Evolutionary conservation across 139 green algal species (phyloP), one percentile per base, ranked within the genome.

Genomic region (Pseudopediastrum boryanum): DNA sequence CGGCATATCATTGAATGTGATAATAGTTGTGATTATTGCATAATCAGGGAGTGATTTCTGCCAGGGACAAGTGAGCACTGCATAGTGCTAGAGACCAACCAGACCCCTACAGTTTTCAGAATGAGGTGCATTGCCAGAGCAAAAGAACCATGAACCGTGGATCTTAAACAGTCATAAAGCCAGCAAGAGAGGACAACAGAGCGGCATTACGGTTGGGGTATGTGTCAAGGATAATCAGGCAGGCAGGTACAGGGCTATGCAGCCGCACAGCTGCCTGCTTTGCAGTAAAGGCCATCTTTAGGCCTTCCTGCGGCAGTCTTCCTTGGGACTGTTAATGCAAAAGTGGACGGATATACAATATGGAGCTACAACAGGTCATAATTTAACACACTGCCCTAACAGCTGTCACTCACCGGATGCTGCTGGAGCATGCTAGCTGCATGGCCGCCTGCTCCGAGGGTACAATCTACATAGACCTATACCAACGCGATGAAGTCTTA

Each of bases 381-480:
- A 23, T 1, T 19, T 63, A 44, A 12, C 33, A 51, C 67, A 61
- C n/a, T 70, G n/a, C 67, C 44, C 44, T 46, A 63, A 35, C 39
- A 5, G 31, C 27, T 38, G 31, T 29, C 23, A 63, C 85, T 67
- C 69, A 92, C 89, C 66, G 88, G 86, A 75, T 98, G 95, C 1
- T 72, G 65, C 2, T 68, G 9, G 16, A 94, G 39, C 29, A 98
- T 67, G 1, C 73, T 88, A 16, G 58, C 27, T 0, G 94, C 86
- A 78, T 98, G 95, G 0, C 95, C 95, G 7, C 85, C 95, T 23
- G 94, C 92, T 2, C 95, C 95, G 16, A 98, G 79, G 0, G 95
- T 98, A 69, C 93, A 92, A 73, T 98, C 95, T 9, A 98, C 80
- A 69, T 94, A 97, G 25, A 83, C 69, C 48, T 69, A 58, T 33